Evolutionary conservation across 2,329 filamentous ascomycete genomes (phyloP).

Genomic region (Colletotrichum sp.): DNA sequence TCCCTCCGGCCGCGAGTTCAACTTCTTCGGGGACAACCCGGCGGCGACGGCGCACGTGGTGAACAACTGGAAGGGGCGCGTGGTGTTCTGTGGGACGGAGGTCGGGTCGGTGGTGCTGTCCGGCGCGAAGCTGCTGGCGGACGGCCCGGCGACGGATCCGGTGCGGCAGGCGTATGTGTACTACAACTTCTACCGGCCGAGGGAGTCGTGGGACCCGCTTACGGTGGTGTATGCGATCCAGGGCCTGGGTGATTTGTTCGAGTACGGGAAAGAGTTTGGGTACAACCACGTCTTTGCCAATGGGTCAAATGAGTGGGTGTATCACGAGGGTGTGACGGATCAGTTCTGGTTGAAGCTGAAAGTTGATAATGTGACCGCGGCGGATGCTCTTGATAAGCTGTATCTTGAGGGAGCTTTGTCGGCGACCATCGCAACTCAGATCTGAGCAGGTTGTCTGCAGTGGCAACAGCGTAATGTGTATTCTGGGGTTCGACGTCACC

Average conservation of each 20-base stretch:
- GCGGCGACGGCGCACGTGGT: constrained; percentile 45
- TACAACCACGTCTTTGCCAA: constrained; percentile 44
- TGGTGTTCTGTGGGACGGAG: constrained; percentile 49
- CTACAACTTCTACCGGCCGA: constrained; percentile 38
- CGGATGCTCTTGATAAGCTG: constrained; percentile 31
- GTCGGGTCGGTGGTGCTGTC: constrained; percentile 46
- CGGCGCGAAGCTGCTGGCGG: constrained; percentile 37
- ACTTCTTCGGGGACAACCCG: constrained; percentile 50
- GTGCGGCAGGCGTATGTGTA: constrained; percentile 43
- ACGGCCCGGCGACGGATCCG: constrained; percentile 36
- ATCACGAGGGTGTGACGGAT: constrained; percentile 35
- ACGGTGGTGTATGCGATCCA: constrained; percentile 43
- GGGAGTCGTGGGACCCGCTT: constrained; percentile 47
- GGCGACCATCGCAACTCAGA: neutral
- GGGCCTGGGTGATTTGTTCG: constrained; percentile 39
- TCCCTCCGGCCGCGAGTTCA: constrained; percentile 51
- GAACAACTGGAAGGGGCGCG: constrained; percentile 44
- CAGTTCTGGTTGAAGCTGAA: constrained; percentile 45
- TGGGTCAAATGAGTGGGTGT: constrained; percentile 48
- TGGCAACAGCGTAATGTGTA: neutral
- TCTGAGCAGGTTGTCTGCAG: neutral
- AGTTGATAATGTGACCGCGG: constrained; percentile 31
- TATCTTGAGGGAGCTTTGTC: constrained; percentile 29
- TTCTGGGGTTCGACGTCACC: neutral
- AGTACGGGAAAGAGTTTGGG: constrained; percentile 40